Evolutionary conservation across 345 rosid genomes (phyloP).

Genomic region (Linum tenue): DNA sequence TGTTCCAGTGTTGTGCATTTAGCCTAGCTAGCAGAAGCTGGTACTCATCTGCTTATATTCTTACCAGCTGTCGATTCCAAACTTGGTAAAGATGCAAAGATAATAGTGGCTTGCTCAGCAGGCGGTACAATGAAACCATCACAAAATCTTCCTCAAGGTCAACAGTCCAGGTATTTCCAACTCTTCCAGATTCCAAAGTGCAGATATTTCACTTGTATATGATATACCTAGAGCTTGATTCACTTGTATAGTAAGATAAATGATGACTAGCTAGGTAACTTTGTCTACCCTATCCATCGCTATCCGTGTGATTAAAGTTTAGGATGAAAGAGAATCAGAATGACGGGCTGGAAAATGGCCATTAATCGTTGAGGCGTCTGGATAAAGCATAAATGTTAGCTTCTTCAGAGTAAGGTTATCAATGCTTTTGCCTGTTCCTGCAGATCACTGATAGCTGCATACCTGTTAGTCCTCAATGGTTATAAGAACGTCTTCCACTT

Average conservation of each 20-base stretch:
- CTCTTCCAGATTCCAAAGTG: background rate
- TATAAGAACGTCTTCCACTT: slow-evolving; percentile 74
- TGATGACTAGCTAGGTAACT: background rate
- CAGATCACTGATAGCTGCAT: slow-evolving; percentile 98
- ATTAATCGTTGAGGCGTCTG: too few species aligned
- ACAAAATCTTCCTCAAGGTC: slow-evolving; percentile 88
- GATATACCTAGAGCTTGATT: too few species aligned
- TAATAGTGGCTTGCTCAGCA: slow-evolving; percentile 85
- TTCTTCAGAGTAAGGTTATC: background rate
- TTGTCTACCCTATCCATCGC: too few species aligned
- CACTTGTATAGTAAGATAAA: too few species aligned
- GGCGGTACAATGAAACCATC: slow-evolving; percentile 89
- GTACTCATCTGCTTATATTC: background rate
- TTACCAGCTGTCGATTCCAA: slow-evolving; percentile 67
- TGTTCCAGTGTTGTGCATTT: background rate
- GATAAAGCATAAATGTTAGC: background rate
- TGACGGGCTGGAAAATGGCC: too few species aligned
- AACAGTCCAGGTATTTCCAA: slow-evolving; percentile 63
- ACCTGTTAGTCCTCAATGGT: slow-evolving; percentile 78
- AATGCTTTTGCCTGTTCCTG: slow-evolving; percentile 16
- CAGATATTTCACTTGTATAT: background rate
- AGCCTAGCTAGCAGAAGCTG: background rate
- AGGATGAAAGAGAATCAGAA: too few species aligned
- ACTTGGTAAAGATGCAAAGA: slow-evolving; percentile 69
- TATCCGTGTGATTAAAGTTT: too few species aligned